phyloP scores from a whole-genome alignment of 768 basidiomycete genomes.

The Auricularia auricula-judae region DNA sequence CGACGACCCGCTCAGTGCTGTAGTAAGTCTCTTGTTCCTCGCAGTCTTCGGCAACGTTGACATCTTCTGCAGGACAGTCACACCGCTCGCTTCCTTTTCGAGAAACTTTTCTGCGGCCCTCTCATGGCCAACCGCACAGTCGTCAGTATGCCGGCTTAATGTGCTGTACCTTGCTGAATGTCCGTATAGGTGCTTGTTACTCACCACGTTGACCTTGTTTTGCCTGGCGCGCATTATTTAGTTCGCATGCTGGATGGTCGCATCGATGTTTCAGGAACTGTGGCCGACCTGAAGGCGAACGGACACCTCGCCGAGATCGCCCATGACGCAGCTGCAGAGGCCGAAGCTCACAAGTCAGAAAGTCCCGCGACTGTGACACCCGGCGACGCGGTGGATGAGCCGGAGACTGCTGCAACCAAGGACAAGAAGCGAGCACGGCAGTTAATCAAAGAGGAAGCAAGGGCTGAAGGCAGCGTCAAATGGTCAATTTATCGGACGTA shows the following conservation, averaged over 20 bases:
- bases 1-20: slow-evolving; percentile 20
- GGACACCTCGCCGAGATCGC: slow-evolving; percentile 26
- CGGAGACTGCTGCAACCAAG: slow-evolving; percentile 15
- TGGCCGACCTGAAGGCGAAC: slow-evolving; percentile 22
- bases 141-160: slow-evolving; percentile 11
- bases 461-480: slow-evolving; percentile 73
- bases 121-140: slow-evolving; percentile 21
- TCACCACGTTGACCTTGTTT: slow-evolving; percentile 33
- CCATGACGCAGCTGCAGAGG: slow-evolving; percentile 17
- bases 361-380: slow-evolving; percentile 14
- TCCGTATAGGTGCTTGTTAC: slow-evolving; percentile 25
- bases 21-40: slow-evolving; percentile 7
- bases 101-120: slow-evolving; percentile 17
- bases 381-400: slow-evolving; percentile 18
- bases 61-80: slow-evolving; percentile 15
- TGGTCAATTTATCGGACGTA: slow-evolving; percentile 50
- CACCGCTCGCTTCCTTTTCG: slow-evolving; percentile 18
- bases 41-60: background rate
- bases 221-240: slow-evolving; percentile 27
- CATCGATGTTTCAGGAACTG: slow-evolving; percentile 27
- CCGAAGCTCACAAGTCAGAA: slow-evolving; percentile 16
- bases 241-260: slow-evolving; percentile 32
- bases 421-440: slow-evolving; percentile 54
- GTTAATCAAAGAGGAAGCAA: slow-evolving; percentile 69
- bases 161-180: background rate